Conservation (phyloP, 352 stramenopile genomes). For the Globisporangium spiculum region DNA sequence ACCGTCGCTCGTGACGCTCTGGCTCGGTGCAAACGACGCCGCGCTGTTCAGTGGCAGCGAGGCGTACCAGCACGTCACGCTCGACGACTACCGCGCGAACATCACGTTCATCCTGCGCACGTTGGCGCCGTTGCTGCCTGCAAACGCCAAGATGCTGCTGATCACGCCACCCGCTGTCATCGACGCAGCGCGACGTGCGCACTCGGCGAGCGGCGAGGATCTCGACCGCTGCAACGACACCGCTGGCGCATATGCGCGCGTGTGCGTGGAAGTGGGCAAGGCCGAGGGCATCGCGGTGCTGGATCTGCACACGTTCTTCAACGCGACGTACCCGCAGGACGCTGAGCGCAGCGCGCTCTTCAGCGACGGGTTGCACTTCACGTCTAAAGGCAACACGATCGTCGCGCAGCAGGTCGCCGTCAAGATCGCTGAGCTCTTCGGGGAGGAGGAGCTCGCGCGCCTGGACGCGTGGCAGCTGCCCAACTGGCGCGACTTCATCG, state of each 20-base stretch:
- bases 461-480: slow-evolving; percentile 37
- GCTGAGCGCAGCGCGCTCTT: slow-evolving; percentile 32
- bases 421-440: slow-evolving; percentile 26
- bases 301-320: slow-evolving; percentile 51
- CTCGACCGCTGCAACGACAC: slow-evolving; percentile 45
- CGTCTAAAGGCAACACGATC: slow-evolving; percentile 40
- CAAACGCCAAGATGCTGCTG: slow-evolving; percentile 37
- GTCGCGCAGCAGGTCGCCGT: slow-evolving; percentile 35
- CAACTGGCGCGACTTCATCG: slow-evolving; percentile 25
- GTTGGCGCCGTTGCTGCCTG: slow-evolving; percentile 18
- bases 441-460: slow-evolving; percentile 21
- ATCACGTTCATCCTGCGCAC: slow-evolving; percentile 28
- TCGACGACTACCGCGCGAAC: slow-evolving; percentile 46
- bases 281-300: slow-evolving; percentile 30
- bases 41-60: slow-evolving; percentile 24
- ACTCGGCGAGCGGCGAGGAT: slow-evolving; percentile 4
- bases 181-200: slow-evolving; percentile 26
- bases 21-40: slow-evolving; percentile 71
- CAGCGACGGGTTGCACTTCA: slow-evolving; percentile 58
- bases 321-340: slow-evolving; percentile 22
- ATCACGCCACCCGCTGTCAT: slow-evolving; percentile 60
- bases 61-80: slow-evolving; percentile 40
- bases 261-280: slow-evolving; percentile 36
- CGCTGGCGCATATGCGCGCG: slow-evolving; percentile 39
- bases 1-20: slow-evolving; percentile 57